These are phyloP conservation scores for Corchorus olitorius DNA, from an alignment of 345 rosid species.

Conservation along the genomic window DNA sequence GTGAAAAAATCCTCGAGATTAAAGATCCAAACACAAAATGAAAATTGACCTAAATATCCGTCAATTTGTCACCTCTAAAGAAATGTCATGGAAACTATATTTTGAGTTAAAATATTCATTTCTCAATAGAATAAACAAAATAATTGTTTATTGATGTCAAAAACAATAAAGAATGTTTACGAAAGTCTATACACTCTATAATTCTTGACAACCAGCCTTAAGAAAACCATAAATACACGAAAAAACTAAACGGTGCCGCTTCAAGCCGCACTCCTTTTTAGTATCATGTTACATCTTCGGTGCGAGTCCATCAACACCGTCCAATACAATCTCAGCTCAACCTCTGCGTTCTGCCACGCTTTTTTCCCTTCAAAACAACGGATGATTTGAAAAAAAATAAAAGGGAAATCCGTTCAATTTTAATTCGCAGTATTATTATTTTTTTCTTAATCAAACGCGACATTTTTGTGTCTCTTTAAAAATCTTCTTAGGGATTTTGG, in stretches of 20 bases:
- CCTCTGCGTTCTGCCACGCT: neutral
- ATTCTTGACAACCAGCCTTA: too few species aligned
- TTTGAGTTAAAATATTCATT: too few species aligned
- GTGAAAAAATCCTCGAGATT: too few species aligned
- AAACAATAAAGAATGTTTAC: too few species aligned
- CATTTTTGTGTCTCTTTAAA: neutral
- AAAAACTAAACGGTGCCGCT: neutral
- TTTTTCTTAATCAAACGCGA: neutral
- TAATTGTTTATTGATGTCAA: too few species aligned
- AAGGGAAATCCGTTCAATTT: neutral
- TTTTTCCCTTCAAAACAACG: neutral
- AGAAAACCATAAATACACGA: too few species aligned
- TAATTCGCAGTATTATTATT: neutral
- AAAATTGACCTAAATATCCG: too few species aligned
- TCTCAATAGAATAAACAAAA: too few species aligned
- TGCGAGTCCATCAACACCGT: conserved; percentile 8
- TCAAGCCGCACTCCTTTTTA: neutral
- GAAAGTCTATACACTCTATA: too few species aligned
- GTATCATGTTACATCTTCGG: neutral
- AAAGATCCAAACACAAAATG: too few species aligned
- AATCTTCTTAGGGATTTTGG: neutral
- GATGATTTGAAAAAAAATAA: neutral
- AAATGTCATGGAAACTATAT: too few species aligned
- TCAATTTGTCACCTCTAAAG: too few species aligned
- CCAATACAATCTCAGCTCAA: neutral